Conservation (phyloP, 2,329 filamentous ascomycete genomes). For the Diaporthe velutina region DNA sequence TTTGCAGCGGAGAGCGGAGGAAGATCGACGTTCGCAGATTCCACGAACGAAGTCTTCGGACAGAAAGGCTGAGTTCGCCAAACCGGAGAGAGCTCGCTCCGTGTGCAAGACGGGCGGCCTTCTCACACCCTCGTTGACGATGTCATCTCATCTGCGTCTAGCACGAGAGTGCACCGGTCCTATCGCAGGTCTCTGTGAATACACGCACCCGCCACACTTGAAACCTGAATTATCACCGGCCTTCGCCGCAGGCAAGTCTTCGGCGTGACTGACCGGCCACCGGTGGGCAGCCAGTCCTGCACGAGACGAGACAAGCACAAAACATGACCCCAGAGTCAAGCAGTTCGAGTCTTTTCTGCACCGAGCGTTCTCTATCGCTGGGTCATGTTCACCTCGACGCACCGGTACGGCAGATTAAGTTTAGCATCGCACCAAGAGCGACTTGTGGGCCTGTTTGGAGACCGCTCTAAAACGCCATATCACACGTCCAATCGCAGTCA, state of each 20-base stretch:
- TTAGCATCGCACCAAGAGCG: slow-evolving; percentile 10
- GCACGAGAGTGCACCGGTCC: not conserved
- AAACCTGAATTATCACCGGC: slow-evolving; percentile 3
- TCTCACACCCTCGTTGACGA: slow-evolving; percentile 18
- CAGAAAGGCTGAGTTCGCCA: not conserved
- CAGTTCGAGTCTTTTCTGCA: slow-evolving; percentile 5
- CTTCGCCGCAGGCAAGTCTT: slow-evolving; percentile 3
- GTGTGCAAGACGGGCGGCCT: slow-evolving; percentile 5
- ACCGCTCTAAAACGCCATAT: slow-evolving; percentile 18
- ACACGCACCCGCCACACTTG: not conserved
- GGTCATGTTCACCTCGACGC: not conserved
- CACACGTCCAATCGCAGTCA: slow-evolving; percentile 33
- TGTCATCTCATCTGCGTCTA: slow-evolving; percentile 6
- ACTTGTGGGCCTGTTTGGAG: slow-evolving; percentile 24
- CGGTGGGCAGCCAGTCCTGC: not conserved
- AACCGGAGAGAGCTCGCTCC: slow-evolving; percentile 7
- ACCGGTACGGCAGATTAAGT: slow-evolving; percentile 4
- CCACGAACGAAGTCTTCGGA: slow-evolving; percentile 1
- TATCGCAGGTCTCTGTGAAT: not conserved
- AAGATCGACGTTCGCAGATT: not conserved
- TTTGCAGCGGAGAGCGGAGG: not conserved
- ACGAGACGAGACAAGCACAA: slow-evolving; percentile 9
- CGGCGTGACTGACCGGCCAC: not conserved
- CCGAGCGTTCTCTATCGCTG: not conserved
- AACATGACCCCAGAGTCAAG: slow-evolving; percentile 18